phyloP scores from a whole-genome alignment of 208 protist species.

The Crithidia thermophila region DNA sequence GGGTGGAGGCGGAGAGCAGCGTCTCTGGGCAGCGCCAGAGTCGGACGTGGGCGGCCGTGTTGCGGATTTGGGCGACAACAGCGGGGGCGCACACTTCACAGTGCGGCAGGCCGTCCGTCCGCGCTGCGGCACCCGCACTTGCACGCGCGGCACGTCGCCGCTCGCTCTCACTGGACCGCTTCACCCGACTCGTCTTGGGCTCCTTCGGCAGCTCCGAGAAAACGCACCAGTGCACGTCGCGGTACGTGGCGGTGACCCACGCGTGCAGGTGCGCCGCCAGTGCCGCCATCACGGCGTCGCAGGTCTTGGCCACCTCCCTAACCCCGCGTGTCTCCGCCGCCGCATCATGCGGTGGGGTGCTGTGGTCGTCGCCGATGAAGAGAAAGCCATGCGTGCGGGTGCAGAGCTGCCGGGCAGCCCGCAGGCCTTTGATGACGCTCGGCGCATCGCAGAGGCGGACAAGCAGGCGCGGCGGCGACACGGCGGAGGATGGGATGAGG shows the following conservation, averaged over 20 bases:
- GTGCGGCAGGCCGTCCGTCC: background rate
- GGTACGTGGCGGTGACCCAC: slow-evolving; percentile 9
- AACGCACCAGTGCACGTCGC: slow-evolving; percentile 14
- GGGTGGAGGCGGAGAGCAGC: slow-evolving; percentile 1
- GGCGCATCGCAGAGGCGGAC: slow-evolving; percentile 8
- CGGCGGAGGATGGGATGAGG: slow-evolving; percentile 6
- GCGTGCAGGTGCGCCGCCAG: slow-evolving; percentile 8
- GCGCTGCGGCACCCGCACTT: too few species aligned
- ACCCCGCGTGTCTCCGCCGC: background rate
- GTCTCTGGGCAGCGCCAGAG: slow-evolving; percentile 16
- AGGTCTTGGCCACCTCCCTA: background rate
- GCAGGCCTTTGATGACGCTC: slow-evolving; percentile 6
- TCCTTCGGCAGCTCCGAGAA: slow-evolving; percentile 8
- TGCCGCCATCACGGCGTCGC: background rate
- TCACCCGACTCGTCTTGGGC: background rate
- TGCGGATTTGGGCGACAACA: background rate
- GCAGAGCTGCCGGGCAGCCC: slow-evolving; percentile 5
- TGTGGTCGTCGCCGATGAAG: slow-evolving; percentile 1
- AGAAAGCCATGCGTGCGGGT: slow-evolving; percentile 7
- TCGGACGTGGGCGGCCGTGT: slow-evolving; percentile 1
- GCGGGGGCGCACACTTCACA: slow-evolving; percentile 14
- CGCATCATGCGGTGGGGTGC: background rate
- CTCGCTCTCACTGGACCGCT: background rate
- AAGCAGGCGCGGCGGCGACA: slow-evolving; percentile 9
- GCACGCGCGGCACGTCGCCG: too few species aligned